phyloP scores from a whole-genome alignment of 208 protist species.

The Porcisia deanei region DNA sequence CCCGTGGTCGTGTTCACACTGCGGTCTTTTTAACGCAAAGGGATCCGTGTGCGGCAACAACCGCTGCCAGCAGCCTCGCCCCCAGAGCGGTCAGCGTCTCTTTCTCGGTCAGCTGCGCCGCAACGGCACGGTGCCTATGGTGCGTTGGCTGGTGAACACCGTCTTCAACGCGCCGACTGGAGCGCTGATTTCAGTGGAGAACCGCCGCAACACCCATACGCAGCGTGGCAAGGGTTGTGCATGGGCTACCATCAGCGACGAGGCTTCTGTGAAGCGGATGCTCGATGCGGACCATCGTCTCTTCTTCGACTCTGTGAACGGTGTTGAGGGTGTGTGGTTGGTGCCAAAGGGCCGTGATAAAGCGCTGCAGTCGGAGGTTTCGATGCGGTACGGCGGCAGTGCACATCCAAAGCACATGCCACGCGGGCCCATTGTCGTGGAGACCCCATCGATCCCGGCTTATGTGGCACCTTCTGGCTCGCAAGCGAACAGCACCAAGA shows the following conservation, averaged over 20 bases:
- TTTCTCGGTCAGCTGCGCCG: conserved; percentile 85
- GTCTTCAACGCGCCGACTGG: conserved; percentile 48
- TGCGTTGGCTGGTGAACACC: conserved; percentile 63
- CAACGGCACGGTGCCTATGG: conserved; percentile 66
- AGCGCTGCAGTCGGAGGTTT: conserved; percentile 37
- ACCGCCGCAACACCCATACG: conserved; percentile 60
- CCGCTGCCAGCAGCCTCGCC: conserved; percentile 6
- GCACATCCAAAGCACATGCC: conserved; percentile 65
- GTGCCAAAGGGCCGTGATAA: conserved; percentile 26
- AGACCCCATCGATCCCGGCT: conserved; percentile 30
- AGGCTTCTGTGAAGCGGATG: conserved; percentile 37
- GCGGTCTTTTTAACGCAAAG: conserved; percentile 27
- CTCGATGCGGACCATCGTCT: conserved; percentile 64
- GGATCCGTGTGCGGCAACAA: neutral
- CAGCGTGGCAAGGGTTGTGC: conserved; percentile 74
- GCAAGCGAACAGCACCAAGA: neutral
- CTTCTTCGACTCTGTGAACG: conserved; percentile 58
- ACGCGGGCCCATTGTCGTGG: conserved; percentile 63
- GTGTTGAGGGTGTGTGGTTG: conserved; percentile 72
- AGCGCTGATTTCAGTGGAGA: conserved; percentile 62
- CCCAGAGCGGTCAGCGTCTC: conserved; percentile 31
- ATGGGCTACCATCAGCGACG: conserved; percentile 56
- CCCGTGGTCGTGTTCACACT: conserved; percentile 29
- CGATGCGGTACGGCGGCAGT: conserved; percentile 13
- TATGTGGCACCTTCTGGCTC: neutral